Conservation (phyloP, 441 rosid genomes). For the Erodium trifolium region DNA sequence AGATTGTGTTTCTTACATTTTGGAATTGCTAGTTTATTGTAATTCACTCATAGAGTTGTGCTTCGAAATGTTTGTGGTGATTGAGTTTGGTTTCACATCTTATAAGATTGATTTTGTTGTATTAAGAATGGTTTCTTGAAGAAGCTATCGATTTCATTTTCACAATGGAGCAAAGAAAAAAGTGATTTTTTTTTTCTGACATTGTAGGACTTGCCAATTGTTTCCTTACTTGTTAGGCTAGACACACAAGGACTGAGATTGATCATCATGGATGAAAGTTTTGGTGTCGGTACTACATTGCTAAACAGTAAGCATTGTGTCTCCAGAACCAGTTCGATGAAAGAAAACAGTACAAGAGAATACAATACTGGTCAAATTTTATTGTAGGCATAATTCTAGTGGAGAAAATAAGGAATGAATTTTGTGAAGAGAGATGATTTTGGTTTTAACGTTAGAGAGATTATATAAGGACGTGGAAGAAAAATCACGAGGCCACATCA, state of each 20-base stretch:
- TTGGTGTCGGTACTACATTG: not conserved
- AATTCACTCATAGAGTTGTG: not conserved
- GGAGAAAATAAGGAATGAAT: not conserved
- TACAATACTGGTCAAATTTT: not conserved
- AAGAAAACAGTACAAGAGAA: not conserved
- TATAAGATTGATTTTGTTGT: not conserved
- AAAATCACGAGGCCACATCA: not conserved
- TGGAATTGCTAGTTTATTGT: not conserved
- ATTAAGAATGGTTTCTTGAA: not conserved
- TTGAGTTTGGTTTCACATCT: not conserved
- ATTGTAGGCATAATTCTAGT: not conserved
- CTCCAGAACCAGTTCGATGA: not conserved
- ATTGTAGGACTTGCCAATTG: not conserved
- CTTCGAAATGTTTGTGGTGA: not conserved
- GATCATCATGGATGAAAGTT: not conserved
- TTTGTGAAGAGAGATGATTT: not conserved
- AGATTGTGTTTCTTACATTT: not conserved
- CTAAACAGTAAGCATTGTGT: not conserved
- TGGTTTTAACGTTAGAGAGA: not conserved
- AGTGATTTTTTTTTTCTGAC: not conserved
- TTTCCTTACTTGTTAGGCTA: not conserved
- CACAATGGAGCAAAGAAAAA: not conserved
- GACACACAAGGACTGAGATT: not conserved
- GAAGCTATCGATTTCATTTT: not conserved
- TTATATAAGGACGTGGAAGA: not conserved